Conservation (phyloP, 768 basidiomycete species). For the Kwoniella dendrophila region DNA sequence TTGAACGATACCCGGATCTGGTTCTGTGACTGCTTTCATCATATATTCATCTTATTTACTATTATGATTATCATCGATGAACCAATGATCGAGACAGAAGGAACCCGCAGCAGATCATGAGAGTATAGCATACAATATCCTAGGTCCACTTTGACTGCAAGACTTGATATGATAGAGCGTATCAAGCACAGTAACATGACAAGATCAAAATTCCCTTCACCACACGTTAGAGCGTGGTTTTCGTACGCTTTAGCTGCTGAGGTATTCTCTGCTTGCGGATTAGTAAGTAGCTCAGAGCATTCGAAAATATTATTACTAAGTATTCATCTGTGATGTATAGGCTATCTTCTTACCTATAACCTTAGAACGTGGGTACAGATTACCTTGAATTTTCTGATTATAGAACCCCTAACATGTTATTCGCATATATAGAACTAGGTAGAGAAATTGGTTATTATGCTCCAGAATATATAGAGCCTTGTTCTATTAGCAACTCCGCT, state of each 20-base stretch:
- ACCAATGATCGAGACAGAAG: too few relatives aligned
- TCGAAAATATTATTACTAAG: neutral
- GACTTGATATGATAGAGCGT: too few relatives aligned
- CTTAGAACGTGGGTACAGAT: conserved; percentile 44
- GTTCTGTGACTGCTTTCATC: too few relatives aligned
- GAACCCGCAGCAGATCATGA: too few relatives aligned
- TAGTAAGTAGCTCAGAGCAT: conserved; percentile 26
- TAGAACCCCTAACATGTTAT: conserved; percentile 72
- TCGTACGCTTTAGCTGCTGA: conserved; percentile 50
- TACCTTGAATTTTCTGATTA: conserved; percentile 71
- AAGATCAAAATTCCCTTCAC: neutral
- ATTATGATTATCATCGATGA: too few relatives aligned
- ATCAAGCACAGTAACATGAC: too few relatives aligned
- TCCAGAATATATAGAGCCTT: conserved; percentile 69
- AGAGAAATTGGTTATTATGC: conserved; percentile 79
- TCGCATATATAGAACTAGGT: conserved; percentile 81
- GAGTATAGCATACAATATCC: too few relatives aligned
- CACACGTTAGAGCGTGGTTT: conserved; percentile 46
- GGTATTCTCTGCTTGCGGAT: conserved; percentile 45
- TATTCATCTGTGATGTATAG: conserved; percentile 13
- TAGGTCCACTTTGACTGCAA: too few relatives aligned
- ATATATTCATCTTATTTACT: too few relatives aligned
- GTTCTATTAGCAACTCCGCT: conserved; percentile 51
- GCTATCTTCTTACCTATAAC: conserved; percentile 54
- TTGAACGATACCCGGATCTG: too few relatives aligned